Conservation (phyloP, 768 basidiomycete species). For the Leccinum uliginosum region DNA sequence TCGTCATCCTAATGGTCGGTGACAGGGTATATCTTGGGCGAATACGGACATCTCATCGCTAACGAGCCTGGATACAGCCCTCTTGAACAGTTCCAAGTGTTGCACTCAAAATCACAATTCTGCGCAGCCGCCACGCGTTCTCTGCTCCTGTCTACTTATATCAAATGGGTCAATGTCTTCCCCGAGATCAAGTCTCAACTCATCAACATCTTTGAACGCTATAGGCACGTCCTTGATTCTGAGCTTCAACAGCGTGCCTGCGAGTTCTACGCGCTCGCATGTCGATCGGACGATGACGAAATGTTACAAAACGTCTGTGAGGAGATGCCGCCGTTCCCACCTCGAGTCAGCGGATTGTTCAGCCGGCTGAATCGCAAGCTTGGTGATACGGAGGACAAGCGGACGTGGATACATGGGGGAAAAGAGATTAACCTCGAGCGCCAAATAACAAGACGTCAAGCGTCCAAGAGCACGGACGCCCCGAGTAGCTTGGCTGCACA, state of each 20-base stretch:
- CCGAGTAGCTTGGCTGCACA: constrained; percentile 35
- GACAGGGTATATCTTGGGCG: constrained; percentile 90
- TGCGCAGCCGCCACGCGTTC: constrained; percentile 90
- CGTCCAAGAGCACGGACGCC: constrained; percentile 30
- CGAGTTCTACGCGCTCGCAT: constrained; percentile 90
- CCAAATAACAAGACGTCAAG: constrained; percentile 54
- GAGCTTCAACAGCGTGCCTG: constrained; percentile 98
- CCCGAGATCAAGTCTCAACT: constrained; percentile 97
- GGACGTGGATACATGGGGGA: constrained; percentile 94
- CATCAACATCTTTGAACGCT: constrained; percentile 92
- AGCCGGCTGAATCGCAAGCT: constrained; percentile 86
- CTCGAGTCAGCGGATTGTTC: constrained; percentile 86
- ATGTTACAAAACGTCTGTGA: constrained; percentile 93
- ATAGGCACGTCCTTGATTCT: constrained; percentile 94
- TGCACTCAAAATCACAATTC: constrained; percentile 94
- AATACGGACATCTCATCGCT: constrained; percentile 97
- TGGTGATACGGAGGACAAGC: constrained; percentile 90
- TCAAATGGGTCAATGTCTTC: constrained; percentile 99
- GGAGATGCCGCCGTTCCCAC: constrained; percentile 98
- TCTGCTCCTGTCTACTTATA: constrained; percentile 91
- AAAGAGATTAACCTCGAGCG: constrained; percentile 86
- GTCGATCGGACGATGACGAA: constrained; percentile 84
- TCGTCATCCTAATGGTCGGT: constrained; percentile 9
- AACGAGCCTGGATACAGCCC: constrained; percentile 94
- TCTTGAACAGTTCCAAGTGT: constrained; percentile 85